These are phyloP conservation scores for Oryza rufipogon DNA, from an alignment of 176 grass and related monocot genomes.

Conservation along the genomic window DNA sequence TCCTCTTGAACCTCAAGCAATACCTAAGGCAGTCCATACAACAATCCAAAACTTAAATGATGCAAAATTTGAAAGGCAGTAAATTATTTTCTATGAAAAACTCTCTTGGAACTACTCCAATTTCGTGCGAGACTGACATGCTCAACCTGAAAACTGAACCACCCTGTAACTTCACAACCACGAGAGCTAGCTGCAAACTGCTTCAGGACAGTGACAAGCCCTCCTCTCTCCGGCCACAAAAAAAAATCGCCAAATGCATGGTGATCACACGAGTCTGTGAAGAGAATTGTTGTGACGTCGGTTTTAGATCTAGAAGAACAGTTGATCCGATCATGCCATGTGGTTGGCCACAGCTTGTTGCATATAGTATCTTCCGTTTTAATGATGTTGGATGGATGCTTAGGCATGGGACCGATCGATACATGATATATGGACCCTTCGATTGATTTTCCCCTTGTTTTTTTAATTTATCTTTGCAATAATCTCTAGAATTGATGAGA, in stretches of 20 bases:
- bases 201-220: slow-evolving; percentile 18
- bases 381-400: not conserved
- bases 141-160: not conserved
- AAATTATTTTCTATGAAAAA: not conserved
- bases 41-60: no score
- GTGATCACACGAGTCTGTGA: not conserved
- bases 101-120: not conserved
- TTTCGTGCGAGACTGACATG: not conserved
- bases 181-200: slow-evolving; percentile 8
- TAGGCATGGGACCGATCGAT: not conserved
- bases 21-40: no score
- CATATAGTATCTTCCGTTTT: not conserved
- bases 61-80: no score
- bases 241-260: not conserved
- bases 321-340: not conserved
- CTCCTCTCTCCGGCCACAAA: slow-evolving; percentile 17
- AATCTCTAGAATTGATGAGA: not conserved
- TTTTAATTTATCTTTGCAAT: not conserved
- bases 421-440: not conserved
- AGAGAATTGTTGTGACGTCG: slow-evolving; percentile 2
- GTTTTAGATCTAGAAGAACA: not conserved
- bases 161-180: not conserved
- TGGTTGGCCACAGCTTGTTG: slow-evolving; percentile 34
- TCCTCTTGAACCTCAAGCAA: no score
- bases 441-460: not conserved